phyloP scores from a whole-genome alignment of 2,329 filamentous ascomycete species.

The Cytospora schulzeri region DNA sequence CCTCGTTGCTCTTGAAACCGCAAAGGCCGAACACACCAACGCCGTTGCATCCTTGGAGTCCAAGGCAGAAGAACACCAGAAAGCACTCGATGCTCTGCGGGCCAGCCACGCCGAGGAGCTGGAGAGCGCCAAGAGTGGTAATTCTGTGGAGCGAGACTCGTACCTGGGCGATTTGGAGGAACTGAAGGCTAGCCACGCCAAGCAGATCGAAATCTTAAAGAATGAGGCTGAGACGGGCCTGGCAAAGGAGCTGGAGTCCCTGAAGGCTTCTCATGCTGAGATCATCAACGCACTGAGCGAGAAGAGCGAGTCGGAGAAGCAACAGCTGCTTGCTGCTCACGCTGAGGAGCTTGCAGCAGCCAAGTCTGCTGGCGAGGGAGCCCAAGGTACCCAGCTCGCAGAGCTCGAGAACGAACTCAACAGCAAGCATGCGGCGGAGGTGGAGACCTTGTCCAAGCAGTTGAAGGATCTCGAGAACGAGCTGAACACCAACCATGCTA shows the following conservation, averaged over 20 bases:
- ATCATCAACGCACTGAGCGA: slow-evolving; percentile 46
- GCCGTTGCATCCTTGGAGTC: slow-evolving; percentile 51
- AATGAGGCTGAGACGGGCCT: slow-evolving; percentile 44
- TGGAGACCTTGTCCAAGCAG: slow-evolving; percentile 24
- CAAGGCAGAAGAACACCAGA: slow-evolving; percentile 56
- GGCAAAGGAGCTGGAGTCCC: slow-evolving; percentile 44
- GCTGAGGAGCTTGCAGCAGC: slow-evolving; percentile 36
- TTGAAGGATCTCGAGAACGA: slow-evolving; percentile 23
- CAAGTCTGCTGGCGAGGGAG: slow-evolving; percentile 32
- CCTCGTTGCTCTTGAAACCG: slow-evolving; percentile 47
- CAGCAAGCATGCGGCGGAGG: slow-evolving; percentile 38
- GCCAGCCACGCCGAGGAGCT: slow-evolving; percentile 61
- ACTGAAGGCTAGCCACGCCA: slow-evolving; percentile 56
- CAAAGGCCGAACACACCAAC: slow-evolving; percentile 47
- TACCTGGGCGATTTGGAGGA: slow-evolving; percentile 54
- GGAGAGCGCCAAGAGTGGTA: slow-evolving; percentile 56
- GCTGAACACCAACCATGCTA: slow-evolving; percentile 35
- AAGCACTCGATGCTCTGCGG: slow-evolving; percentile 56
- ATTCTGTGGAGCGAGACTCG: slow-evolving; percentile 51
- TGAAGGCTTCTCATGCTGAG: slow-evolving; percentile 48
- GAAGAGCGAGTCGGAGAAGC: slow-evolving; percentile 43
- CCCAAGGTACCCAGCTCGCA: slow-evolving; percentile 33
- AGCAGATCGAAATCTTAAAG: slow-evolving; percentile 50
- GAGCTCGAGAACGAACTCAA: slow-evolving; percentile 26
- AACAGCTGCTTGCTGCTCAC: slow-evolving; percentile 40